Evolutionary conservation across 345 rosid species (phyloP), one percentile per base, ranked within the genome.

Genomic region (Corymbia maculata): DNA sequence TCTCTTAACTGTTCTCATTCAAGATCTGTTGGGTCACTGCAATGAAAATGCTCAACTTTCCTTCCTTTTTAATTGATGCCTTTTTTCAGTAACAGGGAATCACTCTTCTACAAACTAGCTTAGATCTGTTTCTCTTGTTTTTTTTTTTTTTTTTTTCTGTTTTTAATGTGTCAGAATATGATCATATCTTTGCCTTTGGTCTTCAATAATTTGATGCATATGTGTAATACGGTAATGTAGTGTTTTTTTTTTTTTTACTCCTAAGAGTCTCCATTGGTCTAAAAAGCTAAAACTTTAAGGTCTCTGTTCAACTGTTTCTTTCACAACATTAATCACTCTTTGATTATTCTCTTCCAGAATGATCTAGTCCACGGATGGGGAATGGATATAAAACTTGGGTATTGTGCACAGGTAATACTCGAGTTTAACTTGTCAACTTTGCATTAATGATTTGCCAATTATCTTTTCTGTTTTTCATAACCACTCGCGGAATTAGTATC

Each of bases 331-430:
- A 49, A n/a, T 87, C 44, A 30, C 68, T 26, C 24, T 26, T 26
- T 85, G 30, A 30, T 75, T 14, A 42, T 86, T 55, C 79, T 66
- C 66, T 47, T 85, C 61, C 90, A 98, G 99, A 98, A 97, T 88
- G 99, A 98, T 93, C 95, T 98, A 53, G 97, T 98, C 85, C 99
- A 98, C 87, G 99, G 98, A 64, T 98, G 99, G 99, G 99, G 99
- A 91, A 90, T 98, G 96, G 99, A 98, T 90, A 98, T 98, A 92
- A 97, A 97, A 90, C 98, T 98, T 50, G 99, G 99, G 21, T 98
- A 98, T 89, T 98, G 99, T 90, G 99, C 99, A 52, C 99, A 95
- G 96, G 99, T 96, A 89, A 90, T 19, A 36, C 49, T 75, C 8
- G 3, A 42, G 24, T 36, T 75, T 30, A 64, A 64, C 36, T 6